Conservation (phyloP, 2,329 filamentous ascomycete species). For the Xenosphaeropsis pyriputrescens region DNA sequence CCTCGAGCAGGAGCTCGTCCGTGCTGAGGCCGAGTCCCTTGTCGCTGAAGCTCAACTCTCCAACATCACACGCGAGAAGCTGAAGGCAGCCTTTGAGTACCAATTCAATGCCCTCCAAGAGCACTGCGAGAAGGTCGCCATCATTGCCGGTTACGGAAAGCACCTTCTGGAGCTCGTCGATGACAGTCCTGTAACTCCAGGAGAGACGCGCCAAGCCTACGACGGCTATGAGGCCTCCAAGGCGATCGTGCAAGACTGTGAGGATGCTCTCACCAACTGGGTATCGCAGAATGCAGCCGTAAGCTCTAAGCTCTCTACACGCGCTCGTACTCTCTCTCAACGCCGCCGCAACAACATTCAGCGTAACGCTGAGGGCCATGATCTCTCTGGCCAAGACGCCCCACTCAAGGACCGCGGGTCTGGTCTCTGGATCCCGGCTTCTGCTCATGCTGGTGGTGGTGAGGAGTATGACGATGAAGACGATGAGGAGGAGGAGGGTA, state of each 20-base stretch:
- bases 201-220: conserved; percentile 89
- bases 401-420: conserved; percentile 67
- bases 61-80: conserved; percentile 98
- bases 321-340: conserved; percentile 76
- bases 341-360: conserved; percentile 63
- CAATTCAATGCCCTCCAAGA: conserved; percentile 96
- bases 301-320: conserved; percentile 71
- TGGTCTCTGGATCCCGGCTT: conserved; percentile 65
- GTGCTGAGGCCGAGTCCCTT: conserved; percentile 95
- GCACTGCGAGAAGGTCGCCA: conserved; percentile 95
- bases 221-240: conserved; percentile 98
- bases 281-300: conserved; percentile 82
- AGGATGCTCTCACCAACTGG: conserved; percentile 96
- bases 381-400: conserved; percentile 71
- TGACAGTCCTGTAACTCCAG: conserved; percentile 91
- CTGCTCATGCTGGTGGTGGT: conserved; percentile 40
- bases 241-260: conserved; percentile 97
- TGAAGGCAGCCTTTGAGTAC: conserved; percentile 96
- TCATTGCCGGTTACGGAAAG: conserved; percentile 95
- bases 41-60: conserved; percentile 96
- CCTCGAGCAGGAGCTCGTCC: conserved; percentile 94
- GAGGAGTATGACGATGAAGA: conserved; percentile 51
- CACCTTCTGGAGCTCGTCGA: conserved; percentile 95
- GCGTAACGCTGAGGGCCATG: conserved; percentile 56
- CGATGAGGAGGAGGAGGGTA: conserved; percentile 42